Percentiles rank a stretch among this genome's conserved stretches.
phyloP scores from a whole-genome alignment of 768 basidiomycete species.

The Lactifluus pinguis region DNA sequence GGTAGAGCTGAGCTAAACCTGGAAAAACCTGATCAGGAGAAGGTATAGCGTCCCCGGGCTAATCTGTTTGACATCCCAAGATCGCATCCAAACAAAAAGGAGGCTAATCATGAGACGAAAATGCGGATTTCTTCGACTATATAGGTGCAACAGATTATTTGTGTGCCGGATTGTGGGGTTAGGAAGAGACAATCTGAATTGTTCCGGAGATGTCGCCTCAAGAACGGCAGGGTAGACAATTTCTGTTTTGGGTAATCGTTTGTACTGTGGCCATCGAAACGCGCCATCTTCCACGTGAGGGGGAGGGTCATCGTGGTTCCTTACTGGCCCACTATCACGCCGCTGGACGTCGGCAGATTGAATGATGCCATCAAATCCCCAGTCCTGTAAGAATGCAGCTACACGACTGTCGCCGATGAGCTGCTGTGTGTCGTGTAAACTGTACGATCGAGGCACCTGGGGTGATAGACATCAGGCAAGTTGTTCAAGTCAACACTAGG shows the following conservation, averaged over 20 bases:
- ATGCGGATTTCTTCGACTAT: background rate
- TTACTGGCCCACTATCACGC: background rate
- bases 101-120: constrained; percentile 2
- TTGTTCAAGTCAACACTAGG: background rate
- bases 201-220: constrained; percentile 9
- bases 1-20: background rate
- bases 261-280: constrained; percentile 15
- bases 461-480: constrained; percentile 11
- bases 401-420: constrained; percentile 8
- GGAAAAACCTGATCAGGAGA: constrained; percentile 17
- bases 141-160: constrained; percentile 3
- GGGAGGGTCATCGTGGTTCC: constrained; percentile 5
- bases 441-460: constrained; percentile 2
- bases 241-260: constrained; percentile 1
- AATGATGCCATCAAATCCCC: constrained; percentile 16
- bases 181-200: constrained; percentile 14
- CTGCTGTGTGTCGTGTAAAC: background rate
- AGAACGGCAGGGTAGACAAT: constrained; percentile 13
- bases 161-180: constrained; percentile 5
- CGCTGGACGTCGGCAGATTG: constrained; percentile 6
- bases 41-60: constrained; percentile 6
- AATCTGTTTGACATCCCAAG: constrained; percentile 15
- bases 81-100: constrained; percentile 16
- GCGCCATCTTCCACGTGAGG: background rate
- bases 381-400: constrained; percentile 6